Conservation (phyloP, 805 yeast species). For the Hyphopichia homilentoma region DNA sequence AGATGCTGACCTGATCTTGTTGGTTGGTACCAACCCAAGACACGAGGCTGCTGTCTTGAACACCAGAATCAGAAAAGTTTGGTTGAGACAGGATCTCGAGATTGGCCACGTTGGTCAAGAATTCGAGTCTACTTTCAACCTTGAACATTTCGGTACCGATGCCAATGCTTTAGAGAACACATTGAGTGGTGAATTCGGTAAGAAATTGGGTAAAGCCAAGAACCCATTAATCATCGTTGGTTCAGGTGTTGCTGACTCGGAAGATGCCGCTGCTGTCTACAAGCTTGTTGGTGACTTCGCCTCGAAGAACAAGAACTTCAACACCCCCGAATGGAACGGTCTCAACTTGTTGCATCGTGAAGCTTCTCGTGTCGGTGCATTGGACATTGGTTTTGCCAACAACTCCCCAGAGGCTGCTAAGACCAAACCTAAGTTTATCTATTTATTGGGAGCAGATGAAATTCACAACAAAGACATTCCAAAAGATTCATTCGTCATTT, state of each 20-base stretch:
- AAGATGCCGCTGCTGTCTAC: slow-evolving; percentile 60
- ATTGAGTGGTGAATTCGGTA: slow-evolving; percentile 64
- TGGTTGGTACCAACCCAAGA: slow-evolving; percentile 85
- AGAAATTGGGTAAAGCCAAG: slow-evolving; percentile 60
- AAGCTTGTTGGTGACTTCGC: slow-evolving; percentile 61
- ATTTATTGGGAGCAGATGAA: slow-evolving; percentile 84
- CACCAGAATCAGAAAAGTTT: slow-evolving; percentile 76
- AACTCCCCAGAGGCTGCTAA: slow-evolving; percentile 43
- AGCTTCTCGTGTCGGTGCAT: slow-evolving; percentile 84
- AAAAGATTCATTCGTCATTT: slow-evolving; percentile 79
- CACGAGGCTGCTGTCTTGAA: slow-evolving; percentile 87
- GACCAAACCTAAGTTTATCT: slow-evolving; percentile 66
- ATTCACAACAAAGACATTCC: slow-evolving; percentile 66
- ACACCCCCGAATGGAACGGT: slow-evolving; percentile 77
- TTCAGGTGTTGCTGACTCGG: slow-evolving; percentile 68
- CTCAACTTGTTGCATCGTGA: slow-evolving; percentile 76
- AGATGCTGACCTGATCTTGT: slow-evolving; percentile 75
- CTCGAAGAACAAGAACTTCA: slow-evolving; percentile 51
- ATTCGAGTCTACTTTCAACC: slow-evolving; percentile 73
- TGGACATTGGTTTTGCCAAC: slow-evolving; percentile 74
- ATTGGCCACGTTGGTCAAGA: slow-evolving; percentile 70
- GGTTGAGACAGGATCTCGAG: slow-evolving; percentile 68
- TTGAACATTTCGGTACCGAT: slow-evolving; percentile 59
- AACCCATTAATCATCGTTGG: slow-evolving; percentile 80
- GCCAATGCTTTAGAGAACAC: slow-evolving; percentile 57